These are phyloP conservation scores for Ganoderma meredithae DNA, from an alignment of 1,284 basidiomycete species.

Conservation along the genomic window DNA sequence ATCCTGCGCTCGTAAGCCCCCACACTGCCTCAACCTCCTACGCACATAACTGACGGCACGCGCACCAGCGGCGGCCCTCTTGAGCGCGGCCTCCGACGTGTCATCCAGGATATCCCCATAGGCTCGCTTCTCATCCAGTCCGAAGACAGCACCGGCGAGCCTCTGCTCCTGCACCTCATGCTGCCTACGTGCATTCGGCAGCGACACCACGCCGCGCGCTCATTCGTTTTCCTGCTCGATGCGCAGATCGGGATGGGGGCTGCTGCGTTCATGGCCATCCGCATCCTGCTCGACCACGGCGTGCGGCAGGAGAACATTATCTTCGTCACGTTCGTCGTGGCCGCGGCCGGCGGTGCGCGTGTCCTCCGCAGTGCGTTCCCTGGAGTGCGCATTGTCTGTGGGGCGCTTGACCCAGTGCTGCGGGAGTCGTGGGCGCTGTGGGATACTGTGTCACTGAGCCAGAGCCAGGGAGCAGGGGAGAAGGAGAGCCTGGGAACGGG, in stretches of 20 bases:
- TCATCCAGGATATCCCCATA: conserved; percentile 87
- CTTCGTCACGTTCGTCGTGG: conserved; percentile 90
- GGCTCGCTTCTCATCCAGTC: conserved; percentile 94
- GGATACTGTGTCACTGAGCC: conserved; percentile 37
- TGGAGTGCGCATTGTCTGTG: conserved; percentile 80
- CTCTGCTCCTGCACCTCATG: conserved; percentile 83
- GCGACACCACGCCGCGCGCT: conserved; percentile 66
- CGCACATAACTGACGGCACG: conserved; percentile 18
- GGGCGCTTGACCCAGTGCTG: conserved; percentile 80
- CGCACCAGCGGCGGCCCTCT: conserved; percentile 81
- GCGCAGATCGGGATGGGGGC: conserved; percentile 97
- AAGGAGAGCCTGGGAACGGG: conserved; percentile 1
- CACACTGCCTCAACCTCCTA: not conserved
- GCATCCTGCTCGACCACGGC: conserved; percentile 96
- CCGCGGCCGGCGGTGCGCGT: conserved; percentile 79
- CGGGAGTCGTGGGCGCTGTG: conserved; percentile 74
- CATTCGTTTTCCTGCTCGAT: conserved; percentile 92
- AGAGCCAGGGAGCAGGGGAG: conserved; percentile 47
- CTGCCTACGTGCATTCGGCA: conserved; percentile 79
- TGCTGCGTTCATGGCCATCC: conserved; percentile 95
- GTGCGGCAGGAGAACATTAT: conserved; percentile 85
- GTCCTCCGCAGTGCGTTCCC: conserved; percentile 88
- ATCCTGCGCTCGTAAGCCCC: conserved; percentile 79
- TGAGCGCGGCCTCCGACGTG: conserved; percentile 89
- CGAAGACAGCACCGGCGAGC: conserved; percentile 86